phyloP scores from a whole-genome alignment of 371 early-diverging fungal species.

The Saksenaea oblongispora region DNA sequence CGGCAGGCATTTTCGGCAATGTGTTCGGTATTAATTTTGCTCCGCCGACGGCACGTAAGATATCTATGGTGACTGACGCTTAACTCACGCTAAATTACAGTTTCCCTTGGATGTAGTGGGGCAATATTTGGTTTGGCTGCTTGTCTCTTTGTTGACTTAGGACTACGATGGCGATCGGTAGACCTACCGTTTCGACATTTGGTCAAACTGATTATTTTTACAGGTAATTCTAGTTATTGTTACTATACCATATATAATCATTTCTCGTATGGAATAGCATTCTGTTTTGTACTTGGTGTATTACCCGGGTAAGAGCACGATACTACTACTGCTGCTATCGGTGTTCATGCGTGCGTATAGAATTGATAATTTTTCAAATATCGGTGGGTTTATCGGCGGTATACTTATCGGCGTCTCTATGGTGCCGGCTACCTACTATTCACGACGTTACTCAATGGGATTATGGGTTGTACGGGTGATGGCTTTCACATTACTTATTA shows the following conservation, averaged over 20 bases:
- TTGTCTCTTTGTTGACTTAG: conserved; percentile 65
- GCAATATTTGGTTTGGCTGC: conserved; percentile 72
- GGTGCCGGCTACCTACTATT: conserved; percentile 30
- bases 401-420: conserved; percentile 43
- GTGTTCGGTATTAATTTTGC: conserved; percentile 54
- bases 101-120: conserved; percentile 73
- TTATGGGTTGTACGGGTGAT: conserved; percentile 9
- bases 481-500: not conserved
- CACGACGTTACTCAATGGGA: not conserved
- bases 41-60: conserved; percentile 52
- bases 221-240: conserved; percentile 6
- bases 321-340: conserved; percentile 53
- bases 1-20: conserved; percentile 55
- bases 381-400: conserved; percentile 64
- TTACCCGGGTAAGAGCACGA: conserved; percentile 73
- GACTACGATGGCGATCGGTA: conserved; percentile 68
- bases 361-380: conserved; percentile 63
- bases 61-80: not conserved
- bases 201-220: conserved; percentile 35
- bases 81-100: conserved; percentile 10
- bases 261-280: conserved; percentile 17
- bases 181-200: conserved; percentile 63
- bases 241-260: not conserved
- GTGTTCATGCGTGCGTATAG: not conserved
- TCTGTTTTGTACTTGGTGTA: conserved; percentile 64